phyloP scores from a whole-genome alignment of 2,329 filamentous ascomycete genomes.

The Elsinoe arachidis region DNA sequence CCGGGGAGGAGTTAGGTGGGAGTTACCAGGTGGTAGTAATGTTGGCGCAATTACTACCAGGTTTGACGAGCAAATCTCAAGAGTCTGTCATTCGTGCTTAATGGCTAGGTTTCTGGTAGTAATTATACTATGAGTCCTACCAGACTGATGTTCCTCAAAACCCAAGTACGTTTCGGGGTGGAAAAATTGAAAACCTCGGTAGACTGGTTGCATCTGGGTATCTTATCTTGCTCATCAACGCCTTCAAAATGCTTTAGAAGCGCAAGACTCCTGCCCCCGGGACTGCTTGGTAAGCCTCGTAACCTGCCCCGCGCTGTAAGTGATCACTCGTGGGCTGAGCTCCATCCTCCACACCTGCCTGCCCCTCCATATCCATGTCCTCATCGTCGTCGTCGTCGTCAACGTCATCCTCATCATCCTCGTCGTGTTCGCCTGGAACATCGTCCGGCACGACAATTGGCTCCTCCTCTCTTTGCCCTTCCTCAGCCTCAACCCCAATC shows the following conservation, averaged over 20 bases:
- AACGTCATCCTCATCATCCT: slow-evolving; percentile 8
- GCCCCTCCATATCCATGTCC: slow-evolving; percentile 4
- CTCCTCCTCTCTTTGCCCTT: slow-evolving; percentile 3
- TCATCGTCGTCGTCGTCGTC: slow-evolving; percentile 12
- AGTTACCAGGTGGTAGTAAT: too few species aligned
- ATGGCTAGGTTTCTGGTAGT: too few species aligned
- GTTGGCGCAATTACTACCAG: too few species aligned
- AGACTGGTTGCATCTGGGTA: neutral
- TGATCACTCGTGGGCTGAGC: neutral
- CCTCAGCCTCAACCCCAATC: neutral
- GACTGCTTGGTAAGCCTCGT: neutral
- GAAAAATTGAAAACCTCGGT: neutral
- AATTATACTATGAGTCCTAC: too few species aligned
- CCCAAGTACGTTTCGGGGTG: neutral
- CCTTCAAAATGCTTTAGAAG: neutral
- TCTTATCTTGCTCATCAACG: neutral
- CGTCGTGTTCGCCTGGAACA: slow-evolving; percentile 1
- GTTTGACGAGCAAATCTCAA: too few species aligned
- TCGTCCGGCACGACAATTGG: neutral
- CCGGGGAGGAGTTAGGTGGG: slow-evolving; percentile 20
- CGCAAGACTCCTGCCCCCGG: slow-evolving; percentile 1
- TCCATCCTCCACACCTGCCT: neutral
- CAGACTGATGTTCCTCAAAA: too few species aligned
- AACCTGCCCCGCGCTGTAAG: neutral
- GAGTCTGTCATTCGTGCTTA: too few species aligned